Percentiles rank a stretch among this genome's conserved stretches.
Evolutionary conservation across 257 asterid species (phyloP).

Genomic region (Petunia secreta): DNA sequence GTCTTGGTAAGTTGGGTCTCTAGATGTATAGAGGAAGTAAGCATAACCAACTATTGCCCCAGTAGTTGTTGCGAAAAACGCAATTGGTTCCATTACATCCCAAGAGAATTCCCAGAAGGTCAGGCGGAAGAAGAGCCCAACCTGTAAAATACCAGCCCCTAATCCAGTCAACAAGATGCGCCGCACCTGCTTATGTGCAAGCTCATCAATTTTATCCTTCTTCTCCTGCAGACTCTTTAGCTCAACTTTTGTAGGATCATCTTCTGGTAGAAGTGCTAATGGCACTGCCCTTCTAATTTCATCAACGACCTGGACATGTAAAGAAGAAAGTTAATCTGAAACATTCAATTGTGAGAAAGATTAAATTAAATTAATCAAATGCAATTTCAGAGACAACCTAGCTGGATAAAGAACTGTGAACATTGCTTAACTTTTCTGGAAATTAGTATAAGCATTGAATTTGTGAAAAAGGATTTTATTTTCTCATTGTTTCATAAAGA

Average conservation of each 20-base stretch:
- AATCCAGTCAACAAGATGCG: constrained; percentile 77
- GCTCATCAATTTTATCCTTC: constrained; percentile 67
- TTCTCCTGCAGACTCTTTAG: constrained; percentile 57
- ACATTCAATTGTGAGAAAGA: neutral
- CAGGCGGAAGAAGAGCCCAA: constrained; percentile 84
- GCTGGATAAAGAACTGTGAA: too few species aligned
- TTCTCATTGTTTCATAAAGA: too few species aligned
- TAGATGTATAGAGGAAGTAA: constrained; percentile 76
- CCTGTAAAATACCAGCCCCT: constrained; percentile 60
- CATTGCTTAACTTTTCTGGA: too few species aligned
- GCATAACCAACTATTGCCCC: constrained; percentile 81
- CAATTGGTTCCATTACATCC: constrained; percentile 96
- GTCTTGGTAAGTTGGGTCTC: constrained; percentile 86
- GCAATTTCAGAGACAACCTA: too few species aligned
- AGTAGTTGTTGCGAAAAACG: constrained; percentile 71
- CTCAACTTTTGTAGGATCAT: constrained; percentile 64
- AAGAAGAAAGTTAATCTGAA: neutral
- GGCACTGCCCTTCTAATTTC: constrained; percentile 81
- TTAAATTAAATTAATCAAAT: too few species aligned
- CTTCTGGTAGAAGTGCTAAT: constrained; percentile 63
- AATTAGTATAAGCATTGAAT: too few species aligned
- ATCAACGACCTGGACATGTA: constrained; percentile 70
- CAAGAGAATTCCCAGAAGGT: constrained; percentile 97
- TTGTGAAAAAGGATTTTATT: too few species aligned
- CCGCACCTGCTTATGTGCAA: constrained; percentile 84